Conservation (phyloP, 257 asterid species). For the Nicotiana noctiflora region DNA sequence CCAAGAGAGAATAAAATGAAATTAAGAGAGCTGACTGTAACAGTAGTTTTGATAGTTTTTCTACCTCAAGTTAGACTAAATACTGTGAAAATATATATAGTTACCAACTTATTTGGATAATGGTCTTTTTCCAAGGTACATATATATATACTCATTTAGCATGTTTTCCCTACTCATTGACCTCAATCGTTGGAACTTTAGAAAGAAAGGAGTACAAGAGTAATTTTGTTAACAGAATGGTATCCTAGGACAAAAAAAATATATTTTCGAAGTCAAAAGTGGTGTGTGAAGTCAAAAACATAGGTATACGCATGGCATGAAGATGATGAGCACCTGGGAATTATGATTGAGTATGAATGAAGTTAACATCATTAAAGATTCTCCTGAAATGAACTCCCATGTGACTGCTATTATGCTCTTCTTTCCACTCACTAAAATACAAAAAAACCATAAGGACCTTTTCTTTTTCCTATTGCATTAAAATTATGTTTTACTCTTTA, state of each 20-base stretch:
- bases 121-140: background rate
- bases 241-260: constrained; percentile 8
- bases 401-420: constrained; percentile 30
- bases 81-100: background rate
- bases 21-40: background rate
- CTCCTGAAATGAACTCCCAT: constrained; percentile 19
- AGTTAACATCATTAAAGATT: constrained; percentile 40
- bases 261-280: background rate
- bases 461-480: background rate
- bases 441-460: background rate
- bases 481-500: too few relatives aligned
- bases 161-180: constrained; percentile 5
- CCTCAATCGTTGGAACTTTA: constrained; percentile 13
- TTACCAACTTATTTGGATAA: background rate
- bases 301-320: constrained; percentile 19
- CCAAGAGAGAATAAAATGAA: background rate
- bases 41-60: background rate
- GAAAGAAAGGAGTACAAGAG: background rate
- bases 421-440: background rate
- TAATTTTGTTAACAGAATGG: background rate
- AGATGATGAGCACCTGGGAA: background rate
- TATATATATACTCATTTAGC: constrained; percentile 12
- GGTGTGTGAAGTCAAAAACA: background rate
- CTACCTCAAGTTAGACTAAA: background rate
- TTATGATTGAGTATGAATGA: constrained; percentile 28